Evolutionary conservation across 1,284 basidiomycete genomes (phyloP).

Genomic region (Cystobasidiaceae sp.): DNA sequence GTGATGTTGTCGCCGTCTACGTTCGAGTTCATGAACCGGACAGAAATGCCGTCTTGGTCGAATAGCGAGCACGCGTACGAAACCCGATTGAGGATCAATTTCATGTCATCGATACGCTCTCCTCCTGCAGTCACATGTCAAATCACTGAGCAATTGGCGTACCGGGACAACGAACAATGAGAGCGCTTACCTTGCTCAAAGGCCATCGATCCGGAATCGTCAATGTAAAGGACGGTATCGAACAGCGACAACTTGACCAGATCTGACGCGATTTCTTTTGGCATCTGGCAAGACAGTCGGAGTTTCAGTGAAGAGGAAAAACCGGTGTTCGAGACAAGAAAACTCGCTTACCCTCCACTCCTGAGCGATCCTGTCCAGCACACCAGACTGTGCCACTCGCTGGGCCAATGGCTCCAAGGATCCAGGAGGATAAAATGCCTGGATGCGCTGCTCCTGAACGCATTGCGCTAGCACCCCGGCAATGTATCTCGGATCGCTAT

Average conservation of each 20-base stretch:
- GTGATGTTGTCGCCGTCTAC: constrained; percentile 50
- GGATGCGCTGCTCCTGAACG: constrained; percentile 50
- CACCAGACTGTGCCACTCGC: constrained; percentile 47
- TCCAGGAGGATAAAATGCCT: constrained; percentile 51
- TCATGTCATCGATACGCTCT: constrained; percentile 40
- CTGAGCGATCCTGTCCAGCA: constrained; percentile 46
- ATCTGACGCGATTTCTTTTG: constrained; percentile 50
- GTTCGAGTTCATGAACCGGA: constrained; percentile 49
- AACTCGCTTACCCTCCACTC: constrained; percentile 46
- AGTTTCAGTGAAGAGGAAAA: neutral
- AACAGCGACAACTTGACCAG: constrained; percentile 48
- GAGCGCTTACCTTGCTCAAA: no score
- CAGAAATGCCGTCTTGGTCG: constrained; percentile 51
- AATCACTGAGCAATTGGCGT: neutral
- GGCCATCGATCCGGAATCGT: no score
- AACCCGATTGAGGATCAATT: constrained; percentile 46
- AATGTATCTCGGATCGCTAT: constrained; percentile 28
- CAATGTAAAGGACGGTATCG: constrained; percentile 44
- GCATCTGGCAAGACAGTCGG: constrained; percentile 39
- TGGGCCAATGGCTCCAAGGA: constrained; percentile 49
- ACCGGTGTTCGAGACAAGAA: neutral
- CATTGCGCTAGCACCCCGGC: constrained; percentile 39
- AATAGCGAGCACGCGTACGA: constrained; percentile 49
- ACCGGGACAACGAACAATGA: neutral
- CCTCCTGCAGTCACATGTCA: neutral